Base-by-base conservation (phyloP, 768 basidiomycete species). In the Mycena belliarum region DNA sequence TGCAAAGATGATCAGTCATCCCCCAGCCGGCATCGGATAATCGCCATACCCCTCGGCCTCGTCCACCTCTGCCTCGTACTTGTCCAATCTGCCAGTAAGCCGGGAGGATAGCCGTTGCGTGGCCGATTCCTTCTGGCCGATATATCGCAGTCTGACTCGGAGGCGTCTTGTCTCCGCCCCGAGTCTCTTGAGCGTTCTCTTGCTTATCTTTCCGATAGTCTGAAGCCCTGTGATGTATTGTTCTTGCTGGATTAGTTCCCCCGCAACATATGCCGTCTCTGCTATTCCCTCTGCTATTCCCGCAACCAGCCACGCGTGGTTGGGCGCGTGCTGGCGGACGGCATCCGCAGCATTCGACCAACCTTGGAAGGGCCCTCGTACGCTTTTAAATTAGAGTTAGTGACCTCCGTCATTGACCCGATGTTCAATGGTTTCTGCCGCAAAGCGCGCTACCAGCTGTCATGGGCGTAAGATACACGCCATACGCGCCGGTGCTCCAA, bases 11-110 rank as follows among this genome's bases (percentile, higher is more conserved):
- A n/a, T 49, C 55, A 40, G 54, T 24, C n/a, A 14, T 21, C 10
- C n/a, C 25, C 20, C 16, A n/a, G 11, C n/a, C 25, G 14, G 18
- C 16, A 16, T 2, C 4, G 20, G 3, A 38, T n/a, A 10, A 38
- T n/a, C 16, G 37, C 18, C 12, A n/a, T 57, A 80, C 80, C 72
- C 65, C 63, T 81, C 80, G 61, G 79, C 80, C 56, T 80, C 78
- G 37, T 68, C 74, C 49, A 71, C 75, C 66, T 66, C 76, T 16
- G 73, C 76, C 43, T 73, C 73, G 61, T 70, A 79, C 59, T 77
- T 73, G 41, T 76, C 76, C 59, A 69, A 73, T 57, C 73, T 72
- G 5, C 80, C 79, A 5, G 75, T 68, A 16, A 80, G 49, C 61
- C 71, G 76, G 49, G 75, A 73, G 0, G 77, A 74, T 15, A 79